phyloP scores from a whole-genome alignment of 805 yeast species.

The Metschnikowia reukaufii region DNA sequence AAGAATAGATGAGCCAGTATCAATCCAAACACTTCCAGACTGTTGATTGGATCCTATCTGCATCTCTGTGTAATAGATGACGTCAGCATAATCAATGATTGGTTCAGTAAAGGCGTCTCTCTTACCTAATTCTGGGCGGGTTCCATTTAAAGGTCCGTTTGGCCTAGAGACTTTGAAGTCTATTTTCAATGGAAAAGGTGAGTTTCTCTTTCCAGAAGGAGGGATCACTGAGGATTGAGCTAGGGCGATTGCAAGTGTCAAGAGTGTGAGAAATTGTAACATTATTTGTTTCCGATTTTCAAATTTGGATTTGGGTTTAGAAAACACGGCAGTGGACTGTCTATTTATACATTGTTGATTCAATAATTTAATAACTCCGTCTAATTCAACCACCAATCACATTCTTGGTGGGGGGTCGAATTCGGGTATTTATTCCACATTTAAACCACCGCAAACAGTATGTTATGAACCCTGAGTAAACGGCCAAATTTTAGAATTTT shows the following conservation, averaged over 20 bases:
- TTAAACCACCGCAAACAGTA: background rate
- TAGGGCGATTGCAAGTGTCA: background rate
- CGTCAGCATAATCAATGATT: background rate
- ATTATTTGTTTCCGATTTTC: too few relatives aligned
- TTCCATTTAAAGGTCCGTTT: background rate
- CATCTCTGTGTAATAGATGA: constrained; percentile 12
- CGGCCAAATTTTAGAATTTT: background rate
- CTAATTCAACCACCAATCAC: too few relatives aligned
- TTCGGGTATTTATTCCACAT: too few relatives aligned
- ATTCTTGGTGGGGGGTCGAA: too few relatives aligned
- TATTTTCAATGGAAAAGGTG: background rate
- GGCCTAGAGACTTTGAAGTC: background rate
- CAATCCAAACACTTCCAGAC: constrained; percentile 33
- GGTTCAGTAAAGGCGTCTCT: background rate
- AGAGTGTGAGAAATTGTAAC: background rate
- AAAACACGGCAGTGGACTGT: too few relatives aligned
- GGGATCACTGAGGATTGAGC: background rate
- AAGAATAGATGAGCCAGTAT: constrained; percentile 45
- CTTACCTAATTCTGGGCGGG: background rate
- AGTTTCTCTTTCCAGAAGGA: background rate
- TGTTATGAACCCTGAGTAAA: background rate
- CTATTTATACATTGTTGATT: too few relatives aligned
- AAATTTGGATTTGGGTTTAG: too few relatives aligned
- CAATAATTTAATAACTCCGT: too few relatives aligned
- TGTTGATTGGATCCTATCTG: constrained; percentile 15